Conservation (phyloP, 2,329 filamentous ascomycete genomes). For the Colletotrichum paranaense region DNA sequence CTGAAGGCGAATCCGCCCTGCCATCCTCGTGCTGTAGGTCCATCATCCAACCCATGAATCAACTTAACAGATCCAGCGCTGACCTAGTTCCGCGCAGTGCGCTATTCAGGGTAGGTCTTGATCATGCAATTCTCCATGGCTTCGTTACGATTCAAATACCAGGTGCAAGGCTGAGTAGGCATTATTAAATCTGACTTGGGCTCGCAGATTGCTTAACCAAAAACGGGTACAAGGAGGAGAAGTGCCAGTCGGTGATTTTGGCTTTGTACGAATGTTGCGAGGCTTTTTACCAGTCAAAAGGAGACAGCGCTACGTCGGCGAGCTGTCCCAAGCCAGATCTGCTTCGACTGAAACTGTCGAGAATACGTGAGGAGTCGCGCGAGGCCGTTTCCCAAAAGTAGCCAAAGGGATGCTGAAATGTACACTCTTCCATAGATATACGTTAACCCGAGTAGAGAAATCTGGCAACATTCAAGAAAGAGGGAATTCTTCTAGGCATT, state of each 20-base stretch:
- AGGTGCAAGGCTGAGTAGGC: background rate
- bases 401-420: conserved; percentile 43
- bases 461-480: conserved; percentile 77
- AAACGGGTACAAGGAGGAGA: conserved; percentile 87
- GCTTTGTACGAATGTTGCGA: conserved; percentile 95
- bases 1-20: conserved; percentile 82
- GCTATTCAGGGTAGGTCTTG: conserved; percentile 81
- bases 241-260: conserved; percentile 81
- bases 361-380: conserved; percentile 63
- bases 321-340: conserved; percentile 89
- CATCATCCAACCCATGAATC: background rate
- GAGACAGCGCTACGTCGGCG: conserved; percentile 79
- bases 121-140: background rate
- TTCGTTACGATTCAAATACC: background rate
- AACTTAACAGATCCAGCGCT: background rate
- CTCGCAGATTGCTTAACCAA: conserved; percentile 82
- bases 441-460: conserved; percentile 58
- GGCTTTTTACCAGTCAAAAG: conserved; percentile 83
- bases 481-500: conserved; percentile 90
- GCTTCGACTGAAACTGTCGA: conserved; percentile 86
- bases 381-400: background rate
- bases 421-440: conserved; percentile 58
- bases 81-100: conserved; percentile 67
- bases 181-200: background rate
- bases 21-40: conserved; percentile 81